Conservation (phyloP, 225 moss, liverwort and hornwort genomes). For the Sphagnum tenellum region DNA sequence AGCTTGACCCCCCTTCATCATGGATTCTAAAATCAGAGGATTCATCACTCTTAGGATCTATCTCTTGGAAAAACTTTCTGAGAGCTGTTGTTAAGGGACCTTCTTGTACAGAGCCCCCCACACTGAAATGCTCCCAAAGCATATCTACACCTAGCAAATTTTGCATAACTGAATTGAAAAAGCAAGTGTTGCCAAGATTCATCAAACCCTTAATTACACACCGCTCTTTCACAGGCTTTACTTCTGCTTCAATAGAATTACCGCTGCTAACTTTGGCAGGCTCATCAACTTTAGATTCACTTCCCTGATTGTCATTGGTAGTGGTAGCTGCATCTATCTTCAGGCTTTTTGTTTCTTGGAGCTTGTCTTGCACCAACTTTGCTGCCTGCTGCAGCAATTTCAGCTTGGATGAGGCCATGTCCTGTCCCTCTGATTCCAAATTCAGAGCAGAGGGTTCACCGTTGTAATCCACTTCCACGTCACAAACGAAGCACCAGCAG, state of each 20-base stretch:
- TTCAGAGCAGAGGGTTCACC: constrained; percentile 1
- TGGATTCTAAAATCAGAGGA: neutral
- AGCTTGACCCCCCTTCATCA: neutral
- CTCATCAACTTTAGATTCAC: constrained; percentile 5
- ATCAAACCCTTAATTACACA: constrained; percentile 69
- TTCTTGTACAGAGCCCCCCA: constrained; percentile 31
- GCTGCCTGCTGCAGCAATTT: constrained; percentile 28
- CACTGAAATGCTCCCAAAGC: constrained; percentile 59
- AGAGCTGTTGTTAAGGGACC: constrained; percentile 47
- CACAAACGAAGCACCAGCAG: constrained; percentile 59
- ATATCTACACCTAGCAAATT: constrained; percentile 71
- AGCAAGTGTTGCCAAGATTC: constrained; percentile 86
- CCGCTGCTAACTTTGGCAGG: constrained; percentile 4
- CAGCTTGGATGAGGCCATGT: constrained; percentile 5
- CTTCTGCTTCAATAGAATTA: neutral
- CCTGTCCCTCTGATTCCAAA: constrained; percentile 5
- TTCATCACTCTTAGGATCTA: constrained; percentile 24
- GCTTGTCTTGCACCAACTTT: constrained; percentile 27
- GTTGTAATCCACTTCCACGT: constrained; percentile 14
- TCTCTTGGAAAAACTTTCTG: constrained; percentile 52
- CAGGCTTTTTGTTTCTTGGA: neutral
- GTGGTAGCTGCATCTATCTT: constrained; percentile 5
- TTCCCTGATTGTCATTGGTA: neutral
- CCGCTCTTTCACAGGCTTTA: constrained; percentile 11
- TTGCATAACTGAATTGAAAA: constrained; percentile 95